These are phyloP conservation scores for Chloris gayana DNA, from an alignment of 176 grass and related monocot species.

Conservation along the genomic window DNA sequence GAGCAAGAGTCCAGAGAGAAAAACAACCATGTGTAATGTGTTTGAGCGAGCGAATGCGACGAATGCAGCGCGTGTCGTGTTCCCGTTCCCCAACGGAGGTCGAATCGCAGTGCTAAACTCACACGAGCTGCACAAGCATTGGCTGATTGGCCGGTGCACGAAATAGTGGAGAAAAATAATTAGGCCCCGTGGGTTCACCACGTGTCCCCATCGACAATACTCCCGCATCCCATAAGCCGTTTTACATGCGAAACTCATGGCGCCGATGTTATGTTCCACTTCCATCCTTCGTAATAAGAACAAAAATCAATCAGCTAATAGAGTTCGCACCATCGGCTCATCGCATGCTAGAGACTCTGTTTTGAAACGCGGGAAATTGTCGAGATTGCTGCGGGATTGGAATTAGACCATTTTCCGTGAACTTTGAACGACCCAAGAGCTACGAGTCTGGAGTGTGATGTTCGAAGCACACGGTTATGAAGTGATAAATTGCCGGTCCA, in stretches of 20 bases:
- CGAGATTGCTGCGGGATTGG: too few relatives aligned
- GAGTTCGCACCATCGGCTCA: too few relatives aligned
- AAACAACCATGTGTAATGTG: background rate
- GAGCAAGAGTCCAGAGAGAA: background rate
- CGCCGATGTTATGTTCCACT: too few relatives aligned
- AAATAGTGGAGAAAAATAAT: background rate
- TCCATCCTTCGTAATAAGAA: too few relatives aligned
- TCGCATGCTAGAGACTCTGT: too few relatives aligned
- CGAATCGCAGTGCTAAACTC: background rate
- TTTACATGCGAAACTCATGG: slow-evolving; percentile 3
- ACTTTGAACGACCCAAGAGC: too few relatives aligned
- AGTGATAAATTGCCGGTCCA: too few relatives aligned
- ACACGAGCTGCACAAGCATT: background rate
- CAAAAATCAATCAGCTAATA: too few relatives aligned
- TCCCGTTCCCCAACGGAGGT: background rate
- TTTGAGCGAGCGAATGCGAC: background rate
- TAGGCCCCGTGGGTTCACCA: background rate
- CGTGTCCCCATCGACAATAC: background rate
- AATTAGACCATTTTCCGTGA: too few relatives aligned
- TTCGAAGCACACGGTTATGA: too few relatives aligned
- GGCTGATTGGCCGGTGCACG: background rate
- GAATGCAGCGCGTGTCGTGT: background rate
- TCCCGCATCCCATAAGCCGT: background rate
- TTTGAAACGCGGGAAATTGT: too few relatives aligned
- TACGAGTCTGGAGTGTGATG: too few relatives aligned